Base-by-base conservation (phyloP, 2,329 filamentous ascomycete species). In the Rutstroemia sp. region DNA sequence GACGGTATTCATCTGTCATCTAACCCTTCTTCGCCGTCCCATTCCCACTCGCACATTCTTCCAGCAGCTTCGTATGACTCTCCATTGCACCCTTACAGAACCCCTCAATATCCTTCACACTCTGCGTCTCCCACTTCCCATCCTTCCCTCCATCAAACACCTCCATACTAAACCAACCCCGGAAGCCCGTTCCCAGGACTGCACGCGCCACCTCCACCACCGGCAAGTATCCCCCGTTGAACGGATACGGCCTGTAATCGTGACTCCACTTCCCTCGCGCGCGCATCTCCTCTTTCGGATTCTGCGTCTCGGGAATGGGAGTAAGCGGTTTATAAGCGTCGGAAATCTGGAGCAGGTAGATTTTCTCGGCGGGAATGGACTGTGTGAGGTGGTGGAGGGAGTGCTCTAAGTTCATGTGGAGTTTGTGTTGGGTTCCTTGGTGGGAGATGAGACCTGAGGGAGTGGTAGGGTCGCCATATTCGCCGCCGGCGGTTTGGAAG, bases 381-480 rank as follows among this genome's bases (percentile, higher is more conserved):
- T 64, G 66, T 0, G 75, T 71, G 1, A 92, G 75, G 46, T 82
- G 77, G 1, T 75, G 69, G 17, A 88, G 70, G 51, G 81, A 86
- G 3, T 68, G 67, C 3, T 71, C 69, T 66, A 82, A 88, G 1
- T 72, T 72, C 25, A 69, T 64, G 9, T 77, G 71, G 3, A 88
- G 62, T 3, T 76, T 71, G 3, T 76, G 70, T 1, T 64, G 62
- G 0, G 66, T 36, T 0, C 71, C 69, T 0, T 73, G 67, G 16
- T 73, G 70, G 57, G 85, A 80, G 0, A 84, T 69, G 2, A 82
- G 63, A 0, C 87, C 87, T 0, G 80, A 83, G 1, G 69, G 54
- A 0, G 84, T 88, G 0, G 80, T 84, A 0, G 88, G 88, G 62
- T 91, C 86, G 0, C 75, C 87, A 78, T 81, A 91, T 66, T 92